These are phyloP conservation scores for Aquilaria agallochum DNA, from an alignment of 441 rosid genomes.

Conservation along the genomic window DNA sequence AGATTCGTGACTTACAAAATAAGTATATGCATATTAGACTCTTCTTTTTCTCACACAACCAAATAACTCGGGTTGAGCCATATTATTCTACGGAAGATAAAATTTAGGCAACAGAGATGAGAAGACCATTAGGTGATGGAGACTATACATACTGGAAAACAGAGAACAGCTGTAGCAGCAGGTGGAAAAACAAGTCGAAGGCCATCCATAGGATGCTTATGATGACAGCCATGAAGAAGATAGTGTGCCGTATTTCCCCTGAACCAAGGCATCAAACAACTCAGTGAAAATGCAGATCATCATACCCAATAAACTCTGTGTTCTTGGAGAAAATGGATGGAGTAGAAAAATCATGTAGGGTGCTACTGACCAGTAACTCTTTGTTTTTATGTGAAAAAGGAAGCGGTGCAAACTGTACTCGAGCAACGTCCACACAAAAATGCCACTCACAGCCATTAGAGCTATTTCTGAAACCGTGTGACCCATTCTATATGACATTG, in stretches of 20 bases:
- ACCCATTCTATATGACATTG: constrained; percentile 62
- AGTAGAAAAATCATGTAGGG: constrained; percentile 1
- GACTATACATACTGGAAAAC: constrained; percentile 50
- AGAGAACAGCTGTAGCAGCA: constrained; percentile 77
- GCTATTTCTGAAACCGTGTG: constrained; percentile 49
- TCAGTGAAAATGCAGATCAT: neutral
- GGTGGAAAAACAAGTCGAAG: constrained; percentile 98
- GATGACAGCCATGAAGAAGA: constrained; percentile 98
- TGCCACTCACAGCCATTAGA: constrained; percentile 49
- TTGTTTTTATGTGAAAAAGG: constrained; percentile 87
- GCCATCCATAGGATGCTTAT: constrained; percentile 99
- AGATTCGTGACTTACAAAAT: too few species aligned
- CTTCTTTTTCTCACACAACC: too few species aligned
- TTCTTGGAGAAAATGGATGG: neutral
- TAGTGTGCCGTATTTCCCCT: constrained; percentile 96
- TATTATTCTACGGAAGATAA: neutral
- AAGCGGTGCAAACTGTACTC: constrained; percentile 94
- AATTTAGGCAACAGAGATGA: neutral
- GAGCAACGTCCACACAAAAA: constrained; percentile 77
- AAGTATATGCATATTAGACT: too few species aligned
- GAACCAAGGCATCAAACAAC: constrained; percentile 3
- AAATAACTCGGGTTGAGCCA: too few species aligned
- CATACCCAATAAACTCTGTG: neutral
- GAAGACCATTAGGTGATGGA: constrained; percentile 6
- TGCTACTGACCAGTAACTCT: constrained; percentile 70